Percentiles rank a stretch among this genome's conserved stretches.
Conservation (phyloP, 2,329 filamentous ascomycete species). For the Cladosporium colombiae region DNA sequence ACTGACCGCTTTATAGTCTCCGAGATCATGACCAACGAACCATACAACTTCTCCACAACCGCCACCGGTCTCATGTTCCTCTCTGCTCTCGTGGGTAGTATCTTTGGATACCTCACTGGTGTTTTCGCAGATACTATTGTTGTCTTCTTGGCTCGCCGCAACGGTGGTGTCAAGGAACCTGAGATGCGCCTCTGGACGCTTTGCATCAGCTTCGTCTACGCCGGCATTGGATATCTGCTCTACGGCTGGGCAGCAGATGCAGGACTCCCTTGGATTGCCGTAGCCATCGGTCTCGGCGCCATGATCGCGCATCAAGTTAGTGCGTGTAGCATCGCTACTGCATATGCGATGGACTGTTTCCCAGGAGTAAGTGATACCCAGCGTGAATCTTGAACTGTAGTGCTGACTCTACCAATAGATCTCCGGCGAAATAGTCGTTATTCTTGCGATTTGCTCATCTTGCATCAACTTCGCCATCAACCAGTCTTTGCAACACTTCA, state of each 20-base stretch:
- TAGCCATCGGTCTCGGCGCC: slow-evolving; percentile 33
- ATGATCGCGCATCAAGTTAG: slow-evolving; percentile 47
- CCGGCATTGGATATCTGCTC: slow-evolving; percentile 40
- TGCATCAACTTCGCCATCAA: slow-evolving; percentile 25
- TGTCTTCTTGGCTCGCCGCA: slow-evolving; percentile 30
- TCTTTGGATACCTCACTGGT: slow-evolving; percentile 36
- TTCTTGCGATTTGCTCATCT: slow-evolving; percentile 28
- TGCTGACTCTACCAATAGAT: slow-evolving; percentile 17
- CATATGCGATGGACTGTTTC: slow-evolving; percentile 41
- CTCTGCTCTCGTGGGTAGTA: slow-evolving; percentile 28
- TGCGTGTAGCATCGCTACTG: slow-evolving; percentile 41
- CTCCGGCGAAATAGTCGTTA: slow-evolving; percentile 28
- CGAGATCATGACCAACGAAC: slow-evolving; percentile 39
- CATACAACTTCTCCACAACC: slow-evolving; percentile 40
- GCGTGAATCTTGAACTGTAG: no score
- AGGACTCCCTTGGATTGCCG: slow-evolving; percentile 27
- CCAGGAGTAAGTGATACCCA: slow-evolving; percentile 20
- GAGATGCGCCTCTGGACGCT: slow-evolving; percentile 40
- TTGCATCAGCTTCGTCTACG: slow-evolving; percentile 37
- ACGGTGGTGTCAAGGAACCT: slow-evolving; percentile 29
- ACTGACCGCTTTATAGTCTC: slow-evolving; percentile 38
- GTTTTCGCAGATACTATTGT: slow-evolving; percentile 47
- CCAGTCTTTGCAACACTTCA: slow-evolving; percentile 43
- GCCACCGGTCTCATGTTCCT: slow-evolving; percentile 33
- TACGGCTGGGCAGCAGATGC: slow-evolving; percentile 43